Conservation (phyloP, 1,284 basidiomycete species). For the Cryptococcus sp. region DNA sequence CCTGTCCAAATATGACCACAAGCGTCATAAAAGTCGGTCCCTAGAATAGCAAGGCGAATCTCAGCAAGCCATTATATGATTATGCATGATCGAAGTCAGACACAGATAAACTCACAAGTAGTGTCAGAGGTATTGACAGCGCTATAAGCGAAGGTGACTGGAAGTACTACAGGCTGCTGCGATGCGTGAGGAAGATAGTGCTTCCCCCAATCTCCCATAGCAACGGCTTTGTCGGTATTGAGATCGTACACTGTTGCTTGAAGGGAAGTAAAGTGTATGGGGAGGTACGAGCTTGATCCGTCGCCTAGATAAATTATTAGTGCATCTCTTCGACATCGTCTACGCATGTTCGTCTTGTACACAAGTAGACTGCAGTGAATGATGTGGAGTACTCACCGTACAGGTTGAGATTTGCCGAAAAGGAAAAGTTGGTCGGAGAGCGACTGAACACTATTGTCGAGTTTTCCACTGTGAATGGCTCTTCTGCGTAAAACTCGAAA, state of each 20-base stretch:
- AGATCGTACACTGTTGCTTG: constrained; percentile 62
- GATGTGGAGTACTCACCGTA: constrained; percentile 50
- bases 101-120: constrained; percentile 62
- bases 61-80: neutral
- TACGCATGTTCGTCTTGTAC: no score
- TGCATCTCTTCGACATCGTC: no score
- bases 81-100: neutral
- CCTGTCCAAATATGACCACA: constrained; percentile 66
- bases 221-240: constrained; percentile 64
- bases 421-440: constrained; percentile 79
- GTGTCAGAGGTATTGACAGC: constrained; percentile 75
- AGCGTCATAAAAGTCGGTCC: constrained; percentile 74
- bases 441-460: constrained; percentile 65
- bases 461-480: constrained; percentile 64
- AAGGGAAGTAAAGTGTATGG: constrained; percentile 68
- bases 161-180: constrained; percentile 65
- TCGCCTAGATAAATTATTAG: constrained; percentile 55
- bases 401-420: constrained; percentile 70
- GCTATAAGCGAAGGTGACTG: constrained; percentile 77
- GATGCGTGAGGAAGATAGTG: constrained; percentile 64
- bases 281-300: constrained; percentile 70
- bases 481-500: constrained; percentile 62
- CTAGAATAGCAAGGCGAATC: constrained; percentile 47
- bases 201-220: constrained; percentile 62
- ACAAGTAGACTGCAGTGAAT: neutral